Evolutionary conservation across 306 rosid genomes (phyloP), one percentile per base, ranked within the genome.

Genomic region (Delonix regia): DNA sequence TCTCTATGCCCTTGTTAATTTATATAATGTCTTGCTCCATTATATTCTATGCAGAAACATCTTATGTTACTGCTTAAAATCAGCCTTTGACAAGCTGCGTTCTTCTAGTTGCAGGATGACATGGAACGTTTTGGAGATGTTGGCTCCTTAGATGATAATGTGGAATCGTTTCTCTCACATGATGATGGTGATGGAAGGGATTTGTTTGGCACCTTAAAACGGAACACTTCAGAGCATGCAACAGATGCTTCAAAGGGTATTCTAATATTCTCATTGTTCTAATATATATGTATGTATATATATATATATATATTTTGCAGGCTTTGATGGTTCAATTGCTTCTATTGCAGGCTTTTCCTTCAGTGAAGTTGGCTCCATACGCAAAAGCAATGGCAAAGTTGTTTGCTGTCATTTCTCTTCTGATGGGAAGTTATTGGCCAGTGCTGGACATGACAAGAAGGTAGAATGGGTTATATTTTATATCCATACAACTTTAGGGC

Each of bases 401-500:
- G 91, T 84, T 69, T 92, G 94, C 86, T 94, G 98, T 71, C 97
- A 94, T 86, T 94, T 94, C 87, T 94, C 98, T 69, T 90, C 98
- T 48, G 98, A 94, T 88, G 98, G 98, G 65, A 94, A 94, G 78
- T 60, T 94, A 71, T 84, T 94, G 75, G 98, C 98, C 64, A 92
- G 98, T 87, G 97, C 97, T 66, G 98, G 98, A 62, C 98, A 94
- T 85, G 98, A 94, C 91, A 92, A 92, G 85, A 94, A 91, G 98
- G 98, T 94, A 90, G 66, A 82, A 81, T 61, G 78, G 78, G 80
- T 81, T 79, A 72, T 30, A 21, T 55, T 41, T 70, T 78, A 30
- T 81, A 25, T 60, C 71, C 15, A 11, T 36, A 51, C 74, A 62
- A 51, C 39, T 33, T 78, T 38, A 61, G 49, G 38, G 70, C 16